These are phyloP conservation scores for Melastoma malabathricum DNA, from an alignment of 345 rosid species.

Conservation along the genomic window DNA sequence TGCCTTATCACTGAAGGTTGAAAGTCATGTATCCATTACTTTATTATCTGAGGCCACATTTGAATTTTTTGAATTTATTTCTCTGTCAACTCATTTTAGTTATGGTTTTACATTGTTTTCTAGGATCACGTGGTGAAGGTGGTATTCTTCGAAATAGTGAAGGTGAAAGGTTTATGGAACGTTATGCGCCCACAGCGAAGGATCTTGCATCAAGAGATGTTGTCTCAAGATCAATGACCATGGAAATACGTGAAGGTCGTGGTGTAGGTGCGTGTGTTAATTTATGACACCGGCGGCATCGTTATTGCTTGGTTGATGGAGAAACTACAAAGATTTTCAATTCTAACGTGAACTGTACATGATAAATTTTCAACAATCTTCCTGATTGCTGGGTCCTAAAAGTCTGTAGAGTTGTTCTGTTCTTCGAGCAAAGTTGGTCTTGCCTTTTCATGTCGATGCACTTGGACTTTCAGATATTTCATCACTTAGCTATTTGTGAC, in stretches of 20 bases:
- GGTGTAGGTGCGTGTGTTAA: slow-evolving; percentile 76
- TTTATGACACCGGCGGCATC: background rate
- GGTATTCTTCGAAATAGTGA: slow-evolving; percentile 95
- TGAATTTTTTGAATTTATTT: background rate
- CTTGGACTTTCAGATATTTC: too few relatives aligned
- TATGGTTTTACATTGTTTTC: slow-evolving; percentile 6
- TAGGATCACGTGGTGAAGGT: slow-evolving; percentile 99
- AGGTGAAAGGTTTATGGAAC: slow-evolving; percentile 98
- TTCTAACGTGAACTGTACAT: too few relatives aligned
- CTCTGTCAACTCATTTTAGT: background rate
- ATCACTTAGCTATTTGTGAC: too few relatives aligned
- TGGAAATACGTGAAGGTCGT: slow-evolving; percentile 99
- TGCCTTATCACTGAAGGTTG: slow-evolving; percentile 99
- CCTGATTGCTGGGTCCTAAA: too few relatives aligned
- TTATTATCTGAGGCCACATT: background rate
- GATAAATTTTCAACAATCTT: too few relatives aligned
- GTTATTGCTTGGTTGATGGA: background rate
- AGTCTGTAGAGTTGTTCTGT: too few relatives aligned
- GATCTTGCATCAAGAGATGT: slow-evolving; percentile 99
- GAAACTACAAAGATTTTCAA: too few relatives aligned
- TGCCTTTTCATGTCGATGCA: too few relatives aligned
- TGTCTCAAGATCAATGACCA: slow-evolving; percentile 98
- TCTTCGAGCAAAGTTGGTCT: too few relatives aligned
- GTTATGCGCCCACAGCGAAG: slow-evolving; percentile 98
- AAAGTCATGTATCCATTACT: background rate